Evolutionary conservation across 108 stramenopile genomes (phyloP), one percentile per base, ranked within the genome.

Genomic region (Cyclotella choctawhatcheeana): DNA sequence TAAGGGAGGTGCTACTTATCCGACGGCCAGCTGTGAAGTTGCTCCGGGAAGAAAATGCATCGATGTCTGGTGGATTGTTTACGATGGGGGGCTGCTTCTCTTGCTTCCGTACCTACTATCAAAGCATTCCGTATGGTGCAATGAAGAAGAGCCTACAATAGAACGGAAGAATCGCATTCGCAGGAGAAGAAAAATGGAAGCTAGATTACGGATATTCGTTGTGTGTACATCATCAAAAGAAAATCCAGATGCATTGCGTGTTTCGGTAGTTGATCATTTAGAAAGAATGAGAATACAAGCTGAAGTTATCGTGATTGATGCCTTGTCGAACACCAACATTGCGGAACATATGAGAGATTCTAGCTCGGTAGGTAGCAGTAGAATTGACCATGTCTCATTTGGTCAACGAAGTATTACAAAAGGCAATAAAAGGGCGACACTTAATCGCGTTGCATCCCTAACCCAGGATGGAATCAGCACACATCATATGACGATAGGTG

Each of bases 11-110:
- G 45, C 56, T 18, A 59, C 48, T 14, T 77, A 76, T 64, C 75
- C 76, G 5, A 60, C 48, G 31, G 61, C 32, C 20, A 40, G 61
- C 7, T 32, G 24, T 45, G 51, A 43, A 7, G 29, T 73, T 1
- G 29, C 44, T 21, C 61, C 59, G 30, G 58, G 63, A 32, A 31
- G 63, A 65, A 74, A 64, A 33, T 84, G 83, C 24, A 88, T 93
- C 52, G 93, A 93, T 69, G 76, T 93, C 37, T 93, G 88, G 88
- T 93, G 93, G 93, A 74, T 92, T 47, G 82, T 86, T 14, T 75
- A 86, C 59, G 90, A 92, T 59, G 89, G 90, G 12, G 93, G 90
- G n/a, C 82, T 92, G 31, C 81, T 92, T 44, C 76, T 93, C 2
- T 71, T 93, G 34, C 73, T 91, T 12, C 93, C 93, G 17, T 90